These are phyloP conservation scores for Mycena metata DNA, from an alignment of 768 basidiomycete genomes.

Conservation along the genomic window DNA sequence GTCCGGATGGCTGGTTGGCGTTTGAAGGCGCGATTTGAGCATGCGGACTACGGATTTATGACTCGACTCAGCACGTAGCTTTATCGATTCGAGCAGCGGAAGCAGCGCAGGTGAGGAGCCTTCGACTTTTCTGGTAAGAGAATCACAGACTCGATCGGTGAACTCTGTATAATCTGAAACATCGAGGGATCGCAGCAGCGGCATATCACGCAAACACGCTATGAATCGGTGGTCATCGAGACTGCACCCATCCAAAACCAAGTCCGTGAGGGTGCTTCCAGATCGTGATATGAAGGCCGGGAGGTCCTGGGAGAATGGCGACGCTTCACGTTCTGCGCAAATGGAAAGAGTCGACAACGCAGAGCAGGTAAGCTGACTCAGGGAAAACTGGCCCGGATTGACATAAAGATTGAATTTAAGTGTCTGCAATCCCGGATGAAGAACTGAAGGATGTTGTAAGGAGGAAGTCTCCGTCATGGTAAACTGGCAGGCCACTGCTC, in stretches of 20 bases:
- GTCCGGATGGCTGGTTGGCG: background rate
- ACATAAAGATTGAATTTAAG: background rate
- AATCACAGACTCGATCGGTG: background rate
- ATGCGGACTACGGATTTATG: background rate
- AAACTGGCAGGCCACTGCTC: background rate
- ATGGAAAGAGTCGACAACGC: constrained; percentile 4
- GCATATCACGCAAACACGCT: background rate
- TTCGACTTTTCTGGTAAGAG: background rate
- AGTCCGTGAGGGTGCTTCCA: background rate
- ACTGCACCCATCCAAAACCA: background rate
- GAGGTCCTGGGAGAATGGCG: background rate
- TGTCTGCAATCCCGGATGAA: background rate
- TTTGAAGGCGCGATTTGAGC: constrained; percentile 2
- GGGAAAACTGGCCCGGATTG: background rate
- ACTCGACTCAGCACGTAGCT: background rate
- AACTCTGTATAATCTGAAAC: background rate
- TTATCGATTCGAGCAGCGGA: background rate
- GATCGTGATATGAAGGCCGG: background rate
- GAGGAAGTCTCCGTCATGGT: background rate
- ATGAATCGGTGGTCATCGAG: background rate
- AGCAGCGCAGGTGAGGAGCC: background rate
- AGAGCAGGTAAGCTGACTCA: background rate
- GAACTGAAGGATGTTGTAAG: too few relatives aligned
- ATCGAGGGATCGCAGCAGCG: background rate
- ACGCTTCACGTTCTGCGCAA: too few relatives aligned